phyloP scores from a whole-genome alignment of 116 monocot genomes.

The Cymodocea nodosa region DNA sequence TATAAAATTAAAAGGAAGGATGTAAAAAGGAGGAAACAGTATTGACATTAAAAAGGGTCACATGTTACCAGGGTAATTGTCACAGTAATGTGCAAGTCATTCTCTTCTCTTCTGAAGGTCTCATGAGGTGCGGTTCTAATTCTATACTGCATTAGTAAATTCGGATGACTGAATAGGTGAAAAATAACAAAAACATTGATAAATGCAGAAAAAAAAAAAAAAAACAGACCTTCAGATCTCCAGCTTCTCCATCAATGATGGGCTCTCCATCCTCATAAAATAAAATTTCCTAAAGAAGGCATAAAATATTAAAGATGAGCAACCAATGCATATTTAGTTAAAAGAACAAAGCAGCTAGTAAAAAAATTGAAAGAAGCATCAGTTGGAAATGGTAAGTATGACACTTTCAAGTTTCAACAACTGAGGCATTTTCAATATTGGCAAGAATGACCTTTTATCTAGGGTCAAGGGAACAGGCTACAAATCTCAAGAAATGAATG shows the following conservation, averaged over 20 bases:
- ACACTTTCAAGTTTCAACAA: no score
- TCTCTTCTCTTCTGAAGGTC: slow-evolving; percentile 75
- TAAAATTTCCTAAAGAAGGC: slow-evolving; percentile 48
- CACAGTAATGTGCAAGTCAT: slow-evolving; percentile 80
- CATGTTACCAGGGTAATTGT: slow-evolving; percentile 80
- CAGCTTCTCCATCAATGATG: slow-evolving; percentile 91
- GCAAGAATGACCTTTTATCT: no score
- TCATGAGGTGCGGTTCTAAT: slow-evolving; percentile 84
- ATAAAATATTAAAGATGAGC: not conserved
- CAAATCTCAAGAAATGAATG: no score
- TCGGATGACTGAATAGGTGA: not conserved
- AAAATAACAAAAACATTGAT: not conserved
- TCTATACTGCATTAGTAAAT: slow-evolving; percentile 51
- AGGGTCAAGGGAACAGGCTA: no score
- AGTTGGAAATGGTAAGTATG: no score
- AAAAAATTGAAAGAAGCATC: no score
- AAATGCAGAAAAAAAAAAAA: slow-evolving; percentile 44
- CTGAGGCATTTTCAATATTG: no score
- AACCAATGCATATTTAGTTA: no score
- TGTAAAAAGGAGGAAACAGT: not conserved
- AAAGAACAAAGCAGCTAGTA: no score
- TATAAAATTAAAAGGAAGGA: not conserved
- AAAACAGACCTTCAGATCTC: no score
- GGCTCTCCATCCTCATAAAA: slow-evolving; percentile 99
- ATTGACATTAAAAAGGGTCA: not conserved